phyloP scores from a whole-genome alignment of 306 rosid genomes.

The Bauhinia variegata region DNA sequence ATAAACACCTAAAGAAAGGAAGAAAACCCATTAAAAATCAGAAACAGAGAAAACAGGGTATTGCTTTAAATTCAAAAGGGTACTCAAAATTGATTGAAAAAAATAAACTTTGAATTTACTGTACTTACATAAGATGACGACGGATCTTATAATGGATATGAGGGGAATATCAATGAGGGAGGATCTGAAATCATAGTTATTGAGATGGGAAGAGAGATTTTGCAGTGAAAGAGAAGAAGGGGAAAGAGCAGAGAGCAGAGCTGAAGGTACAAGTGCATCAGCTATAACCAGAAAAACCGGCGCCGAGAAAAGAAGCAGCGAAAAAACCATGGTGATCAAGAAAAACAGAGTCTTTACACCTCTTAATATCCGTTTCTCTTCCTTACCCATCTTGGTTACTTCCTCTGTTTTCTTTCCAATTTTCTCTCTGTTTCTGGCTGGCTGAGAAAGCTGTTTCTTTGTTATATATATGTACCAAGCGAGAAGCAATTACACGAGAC shows the following conservation, averaged over 20 bases:
- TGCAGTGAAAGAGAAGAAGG: conserved; percentile 51
- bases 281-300: conserved; percentile 77
- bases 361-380: conserved; percentile 68
- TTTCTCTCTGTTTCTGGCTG: not conserved
- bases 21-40: not conserved
- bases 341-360: conserved; percentile 80
- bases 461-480: conserved; percentile 21
- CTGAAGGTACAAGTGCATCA: conserved; percentile 80
- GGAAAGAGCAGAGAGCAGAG: conserved; percentile 65
- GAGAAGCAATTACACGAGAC: not conserved
- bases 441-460: not conserved
- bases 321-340: conserved; percentile 78
- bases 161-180: conserved; percentile 94
- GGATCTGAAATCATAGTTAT: conserved; percentile 75
- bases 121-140: conserved; percentile 83
- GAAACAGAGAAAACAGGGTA: not conserved
- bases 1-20: conserved; percentile 65
- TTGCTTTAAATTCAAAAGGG: conserved; percentile 32
- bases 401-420: not conserved
- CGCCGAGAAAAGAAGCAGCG: conserved; percentile 79
- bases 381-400: conserved; percentile 67
- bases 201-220: conserved; percentile 65
- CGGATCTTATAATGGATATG: conserved; percentile 69
- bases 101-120: not conserved
- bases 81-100: conserved; percentile 3